Evolutionary conservation across 768 basidiomycete genomes (phyloP), one percentile per base, ranked within the genome.

Genomic region (Suillus clintonianus): DNA sequence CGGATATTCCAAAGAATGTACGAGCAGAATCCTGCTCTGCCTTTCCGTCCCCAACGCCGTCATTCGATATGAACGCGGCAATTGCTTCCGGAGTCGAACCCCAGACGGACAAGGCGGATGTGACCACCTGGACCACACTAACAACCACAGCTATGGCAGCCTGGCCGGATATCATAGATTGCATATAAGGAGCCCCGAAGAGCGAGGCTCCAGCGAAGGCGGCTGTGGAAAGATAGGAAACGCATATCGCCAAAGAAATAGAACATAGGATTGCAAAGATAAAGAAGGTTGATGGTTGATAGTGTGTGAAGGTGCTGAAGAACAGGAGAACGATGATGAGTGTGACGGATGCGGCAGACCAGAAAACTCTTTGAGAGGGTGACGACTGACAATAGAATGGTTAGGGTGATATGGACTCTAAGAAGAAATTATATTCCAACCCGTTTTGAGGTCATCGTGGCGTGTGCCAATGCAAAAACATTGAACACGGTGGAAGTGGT

Each of bases 81-180:
- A 60, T 59, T 3, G 71, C 67, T 60, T 72, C 59, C 66, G 64
- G 70, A 62, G 84, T 70, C 43, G 78, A 76, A 14, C 79, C 78
- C 79, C 80, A 81, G 14, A 91, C 78, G 13, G 89, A 89, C 1
- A 84, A 77, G 0, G 80, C 73, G 13, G 89, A 83, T 64, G 91
- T 87, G 45, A 87, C 64, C 11, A 94, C 82, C 69, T 95, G 93
- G 0, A 94, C 87, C 1, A 81, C 78, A 60, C 92, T 93, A 65
- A 95, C 88, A 2, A 86, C 87, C 13, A 96, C 91, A 0, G 89
- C 95, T 2, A 95, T 86, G 0, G 90, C 92, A 2, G 91, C 94
- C 76, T 95, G 92, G 8, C 93, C 94, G 2, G 92, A 86, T 82
- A 95, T 85, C 72, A 91, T 80, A 32, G 86, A 80, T 73, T 95